Conservation (phyloP, 257 asterid genomes). For the Handroanthus guayacan region DNA sequence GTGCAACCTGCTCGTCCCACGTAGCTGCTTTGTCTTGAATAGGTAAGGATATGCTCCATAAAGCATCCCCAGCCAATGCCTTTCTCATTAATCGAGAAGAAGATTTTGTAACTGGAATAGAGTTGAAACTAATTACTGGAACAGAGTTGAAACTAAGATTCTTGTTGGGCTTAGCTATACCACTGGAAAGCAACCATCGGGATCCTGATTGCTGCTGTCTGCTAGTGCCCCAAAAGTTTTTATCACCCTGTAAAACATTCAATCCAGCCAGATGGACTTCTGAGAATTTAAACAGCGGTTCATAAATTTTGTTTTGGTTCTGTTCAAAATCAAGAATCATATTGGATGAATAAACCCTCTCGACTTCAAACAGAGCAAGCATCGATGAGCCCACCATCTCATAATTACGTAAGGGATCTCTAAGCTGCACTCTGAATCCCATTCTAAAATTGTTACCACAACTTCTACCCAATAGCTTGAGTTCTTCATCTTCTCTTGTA, state of each 20-base stretch:
- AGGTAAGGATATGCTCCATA: constrained; percentile 79
- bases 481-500: constrained; percentile 26
- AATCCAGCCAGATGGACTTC: constrained; percentile 70
- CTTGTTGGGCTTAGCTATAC: constrained; percentile 57
- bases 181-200: constrained; percentile 81
- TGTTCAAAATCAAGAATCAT: constrained; percentile 35
- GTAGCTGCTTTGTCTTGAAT: constrained; percentile 46
- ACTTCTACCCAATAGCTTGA: constrained; percentile 17
- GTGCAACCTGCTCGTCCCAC: constrained; percentile 57
- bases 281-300: constrained; percentile 57
- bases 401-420: constrained; percentile 75
- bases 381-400: constrained; percentile 74
- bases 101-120: constrained; percentile 47
- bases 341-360: constrained; percentile 42
- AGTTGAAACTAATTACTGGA: constrained; percentile 45
- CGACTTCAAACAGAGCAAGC: constrained; percentile 69
- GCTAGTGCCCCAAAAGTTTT: constrained; percentile 52
- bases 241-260: constrained; percentile 44
- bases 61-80: constrained; percentile 42
- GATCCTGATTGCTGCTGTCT: constrained; percentile 69
- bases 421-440: constrained; percentile 76
- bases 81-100: constrained; percentile 46
- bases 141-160: constrained; percentile 44
- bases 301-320: constrained; percentile 14
- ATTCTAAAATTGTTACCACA: constrained; percentile 50